phyloP scores from a whole-genome alignment of 495 filamentous ascomycete genomes.

The Trichoderma asperelloides region DNA sequence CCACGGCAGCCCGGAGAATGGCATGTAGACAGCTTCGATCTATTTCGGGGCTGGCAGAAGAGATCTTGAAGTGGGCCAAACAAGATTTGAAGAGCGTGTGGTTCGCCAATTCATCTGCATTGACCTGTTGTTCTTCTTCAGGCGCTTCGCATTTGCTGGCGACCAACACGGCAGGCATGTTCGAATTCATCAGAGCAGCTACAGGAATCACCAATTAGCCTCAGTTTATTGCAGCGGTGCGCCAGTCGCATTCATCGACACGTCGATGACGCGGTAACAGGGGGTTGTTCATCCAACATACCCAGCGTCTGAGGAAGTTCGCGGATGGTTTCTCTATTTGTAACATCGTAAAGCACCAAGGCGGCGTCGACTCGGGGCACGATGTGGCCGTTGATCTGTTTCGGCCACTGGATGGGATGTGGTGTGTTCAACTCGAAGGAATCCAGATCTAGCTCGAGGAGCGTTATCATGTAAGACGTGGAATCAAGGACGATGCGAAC shows the following conservation, averaged over 20 bases:
- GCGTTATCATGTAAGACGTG: conserved; percentile 63
- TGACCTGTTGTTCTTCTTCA: conserved; percentile 47
- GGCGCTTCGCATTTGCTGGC: conserved; percentile 78
- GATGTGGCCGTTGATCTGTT: conserved; percentile 53
- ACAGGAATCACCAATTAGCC: conserved; percentile 11
- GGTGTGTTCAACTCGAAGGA: conserved; percentile 59
- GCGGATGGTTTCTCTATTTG: conserved; percentile 58
- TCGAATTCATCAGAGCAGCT: conserved; percentile 62
- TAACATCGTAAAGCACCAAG: conserved; percentile 78
- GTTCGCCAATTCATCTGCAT: conserved; percentile 50
- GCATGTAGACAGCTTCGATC: conserved; percentile 71
- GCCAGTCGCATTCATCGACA: neutral
- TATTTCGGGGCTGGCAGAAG: conserved; percentile 58
- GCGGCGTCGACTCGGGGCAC: conserved; percentile 73
- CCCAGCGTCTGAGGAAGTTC: conserved; percentile 61
- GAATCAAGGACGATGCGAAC: conserved; percentile 73
- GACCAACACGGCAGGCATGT: conserved; percentile 66
- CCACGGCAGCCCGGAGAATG: conserved; percentile 62
- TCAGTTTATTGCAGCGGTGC: neutral
- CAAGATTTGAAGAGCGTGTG: conserved; percentile 45
- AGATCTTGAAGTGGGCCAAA: conserved; percentile 65
- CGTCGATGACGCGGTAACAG: neutral
- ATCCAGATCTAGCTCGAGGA: conserved; percentile 67
- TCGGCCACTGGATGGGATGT: conserved; percentile 70
- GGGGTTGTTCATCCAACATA: conserved; percentile 61